These are phyloP conservation scores for Pleurotus platypus DNA, from an alignment of 768 basidiomycete genomes.

Conservation along the genomic window DNA sequence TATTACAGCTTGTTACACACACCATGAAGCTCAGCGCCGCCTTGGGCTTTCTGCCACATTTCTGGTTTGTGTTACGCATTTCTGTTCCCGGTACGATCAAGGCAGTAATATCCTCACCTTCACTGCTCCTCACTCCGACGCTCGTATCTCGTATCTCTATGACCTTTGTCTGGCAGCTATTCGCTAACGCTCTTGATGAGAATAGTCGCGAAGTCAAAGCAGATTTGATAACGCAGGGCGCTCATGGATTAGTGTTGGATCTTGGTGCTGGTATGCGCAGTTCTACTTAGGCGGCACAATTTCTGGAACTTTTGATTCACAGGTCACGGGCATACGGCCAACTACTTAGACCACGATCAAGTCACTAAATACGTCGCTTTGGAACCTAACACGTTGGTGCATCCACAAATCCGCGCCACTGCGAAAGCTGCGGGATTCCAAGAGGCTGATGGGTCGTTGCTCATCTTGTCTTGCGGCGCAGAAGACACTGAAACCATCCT, in stretches of 20 bases:
- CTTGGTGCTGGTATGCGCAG: slow-evolving; percentile 58
- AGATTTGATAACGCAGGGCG: slow-evolving; percentile 47
- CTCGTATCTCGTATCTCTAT: slow-evolving; percentile 54
- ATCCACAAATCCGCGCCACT: slow-evolving; percentile 43
- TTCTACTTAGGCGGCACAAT: slow-evolving; percentile 1
- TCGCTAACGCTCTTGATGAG: slow-evolving; percentile 42
- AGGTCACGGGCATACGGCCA: slow-evolving; percentile 64
- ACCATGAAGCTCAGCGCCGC: slow-evolving; percentile 45
- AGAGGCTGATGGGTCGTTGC: slow-evolving; percentile 47
- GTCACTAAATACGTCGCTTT: slow-evolving; percentile 69
- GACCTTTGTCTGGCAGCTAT: slow-evolving; percentile 50
- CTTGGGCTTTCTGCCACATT: slow-evolving; percentile 37
- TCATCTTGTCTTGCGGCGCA: slow-evolving; percentile 62
- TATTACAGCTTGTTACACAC: no score
- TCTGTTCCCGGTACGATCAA: no score
- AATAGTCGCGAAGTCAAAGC: slow-evolving; percentile 36
- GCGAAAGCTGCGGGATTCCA: slow-evolving; percentile 50
- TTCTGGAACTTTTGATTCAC: background rate
- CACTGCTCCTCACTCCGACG: slow-evolving; percentile 39
- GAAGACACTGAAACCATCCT: slow-evolving; percentile 52
- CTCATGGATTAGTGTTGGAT: slow-evolving; percentile 61
- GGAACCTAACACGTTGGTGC: slow-evolving; percentile 68
- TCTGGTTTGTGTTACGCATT: slow-evolving; percentile 32
- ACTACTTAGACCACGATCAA: slow-evolving; percentile 51
- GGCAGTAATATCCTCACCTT: slow-evolving; percentile 35